Evolutionary conservation across 2,329 filamentous ascomycete species (phyloP).

Genomic region (Anisogramma anomala): DNA sequence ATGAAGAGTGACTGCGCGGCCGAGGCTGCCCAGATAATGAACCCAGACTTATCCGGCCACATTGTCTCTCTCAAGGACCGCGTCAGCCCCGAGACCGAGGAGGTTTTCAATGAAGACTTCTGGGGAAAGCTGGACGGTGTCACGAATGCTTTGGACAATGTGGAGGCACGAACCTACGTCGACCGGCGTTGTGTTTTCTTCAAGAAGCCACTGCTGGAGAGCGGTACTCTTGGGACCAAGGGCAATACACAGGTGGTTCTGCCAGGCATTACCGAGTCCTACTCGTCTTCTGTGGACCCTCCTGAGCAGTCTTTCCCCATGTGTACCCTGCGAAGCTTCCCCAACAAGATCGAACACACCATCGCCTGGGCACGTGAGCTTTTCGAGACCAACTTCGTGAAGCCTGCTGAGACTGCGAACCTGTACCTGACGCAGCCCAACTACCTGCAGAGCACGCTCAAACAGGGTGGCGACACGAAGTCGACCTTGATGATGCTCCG

Average conservation of each 20-base stretch:
- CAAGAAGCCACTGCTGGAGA: constrained; percentile 91
- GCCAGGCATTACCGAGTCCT: constrained; percentile 85
- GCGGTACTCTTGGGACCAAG: constrained; percentile 96
- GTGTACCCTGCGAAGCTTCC: constrained; percentile 95
- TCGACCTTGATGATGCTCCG: constrained; percentile 81
- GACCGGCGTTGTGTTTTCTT: constrained; percentile 96
- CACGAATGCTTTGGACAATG: constrained; percentile 94
- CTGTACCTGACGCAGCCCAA: constrained; percentile 84
- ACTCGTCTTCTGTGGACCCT: constrained; percentile 86
- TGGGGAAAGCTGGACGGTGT: constrained; percentile 82
- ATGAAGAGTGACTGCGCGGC: constrained; percentile 96
- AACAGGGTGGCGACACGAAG: constrained; percentile 92
- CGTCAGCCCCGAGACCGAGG: constrained; percentile 82
- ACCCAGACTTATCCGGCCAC: constrained; percentile 78
- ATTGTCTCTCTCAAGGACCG: constrained; percentile 80
- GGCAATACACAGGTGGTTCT: constrained; percentile 96
- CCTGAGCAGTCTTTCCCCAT: constrained; percentile 98
- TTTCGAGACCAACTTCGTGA: constrained; percentile 89
- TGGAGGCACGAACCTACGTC: constrained; percentile 92
- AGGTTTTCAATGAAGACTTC: constrained; percentile 88
- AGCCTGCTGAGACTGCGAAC: constrained; percentile 87
- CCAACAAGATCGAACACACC: constrained; percentile 96
- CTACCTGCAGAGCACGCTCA: constrained; percentile 75
- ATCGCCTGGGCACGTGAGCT: constrained; percentile 96
- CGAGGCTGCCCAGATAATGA: constrained; percentile 85